Base-by-base conservation (phyloP, 257 asterid species). In the Nyctanthes arbortristis region DNA sequence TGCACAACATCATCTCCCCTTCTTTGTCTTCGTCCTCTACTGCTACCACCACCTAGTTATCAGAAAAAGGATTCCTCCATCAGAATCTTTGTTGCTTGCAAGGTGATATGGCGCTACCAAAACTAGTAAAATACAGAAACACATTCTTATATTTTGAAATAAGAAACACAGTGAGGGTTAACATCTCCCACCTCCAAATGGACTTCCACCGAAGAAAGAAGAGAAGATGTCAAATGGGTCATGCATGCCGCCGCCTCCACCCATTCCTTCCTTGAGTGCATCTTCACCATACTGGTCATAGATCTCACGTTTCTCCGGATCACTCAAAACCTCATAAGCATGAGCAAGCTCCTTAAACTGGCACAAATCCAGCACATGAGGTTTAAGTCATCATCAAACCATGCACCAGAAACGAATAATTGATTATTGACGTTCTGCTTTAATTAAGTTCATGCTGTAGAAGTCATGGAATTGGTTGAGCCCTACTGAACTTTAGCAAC, bases 261-360 rank as follows among this genome's bases (percentile, higher is more conserved):
- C 90, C 92, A 85, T 88, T 77, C 92, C 92, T 75, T 88, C 95
- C 78, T 88, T 88, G 64, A 88, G 91, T 0, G 88, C 95, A 78
- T 88, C 95, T 63, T 88, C 95, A 60, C 95, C 95, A 71, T 85
- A 88, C 60, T 85, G 85, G 61, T 88, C 95, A 61, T 88, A 88
- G n/a, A 88, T 84, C 60, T 84, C 95, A 11, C 95, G 88, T 58
- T 88, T 88, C 67, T 88, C 89, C 0, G 91, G 89, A 54, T 88
- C 88, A 63, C 89, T 85, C 74, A 88, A 66, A 32, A 85, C 95
- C 78, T 88, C 95, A 54, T 88, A 88, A 6, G 95, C 95, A 37
- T 88, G 95, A 68, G 92, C 88, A 62, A 88, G 77, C 92, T 88
- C 95, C 82, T 88, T 88, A 33, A 88, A 88, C 95, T 88, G 84